These are phyloP conservation scores for Lenzites betulinus DNA, from an alignment of 768 basidiomycete genomes.

Conservation along the genomic window DNA sequence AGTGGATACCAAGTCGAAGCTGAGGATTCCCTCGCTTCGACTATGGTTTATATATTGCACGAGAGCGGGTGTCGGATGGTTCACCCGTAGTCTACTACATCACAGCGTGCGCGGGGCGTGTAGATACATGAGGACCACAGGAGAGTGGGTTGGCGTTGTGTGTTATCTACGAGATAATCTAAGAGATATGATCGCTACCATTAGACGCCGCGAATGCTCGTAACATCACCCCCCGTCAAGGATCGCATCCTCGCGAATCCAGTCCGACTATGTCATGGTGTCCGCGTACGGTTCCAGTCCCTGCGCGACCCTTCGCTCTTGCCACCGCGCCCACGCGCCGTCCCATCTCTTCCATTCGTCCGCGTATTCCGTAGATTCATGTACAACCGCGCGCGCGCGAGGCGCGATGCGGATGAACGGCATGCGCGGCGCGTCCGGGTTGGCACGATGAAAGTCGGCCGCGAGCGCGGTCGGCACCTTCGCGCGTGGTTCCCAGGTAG, in stretches of 20 bases:
- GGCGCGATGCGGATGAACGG: constrained; percentile 1
- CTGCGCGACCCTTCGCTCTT: not conserved
- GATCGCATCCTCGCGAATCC: not conserved
- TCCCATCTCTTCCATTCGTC: not conserved
- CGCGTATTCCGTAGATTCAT: not conserved
- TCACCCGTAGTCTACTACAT: too few relatives aligned
- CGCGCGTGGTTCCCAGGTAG: constrained; percentile 24
- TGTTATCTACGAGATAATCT: too few relatives aligned
- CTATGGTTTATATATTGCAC: too few relatives aligned
- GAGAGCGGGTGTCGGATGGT: too few relatives aligned
- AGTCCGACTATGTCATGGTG: too few relatives aligned
- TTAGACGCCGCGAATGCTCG: not conserved
- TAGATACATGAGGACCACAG: too few relatives aligned
- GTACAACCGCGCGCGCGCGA: not conserved
- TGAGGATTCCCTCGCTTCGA: too few relatives aligned
- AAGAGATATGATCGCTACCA: too few relatives aligned
- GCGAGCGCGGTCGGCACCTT: not conserved
- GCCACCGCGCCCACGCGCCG: not conserved
- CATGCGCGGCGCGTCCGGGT: constrained; percentile 14
- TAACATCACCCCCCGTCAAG: not conserved
- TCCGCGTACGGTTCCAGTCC: not conserved
- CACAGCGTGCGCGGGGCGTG: too few relatives aligned
- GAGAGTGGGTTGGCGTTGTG: too few relatives aligned
- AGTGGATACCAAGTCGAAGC: too few relatives aligned
- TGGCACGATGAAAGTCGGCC: constrained; percentile 10